phyloP scores from a whole-genome alignment of 305 asterid species.

The Solanum hybrid region DNA sequence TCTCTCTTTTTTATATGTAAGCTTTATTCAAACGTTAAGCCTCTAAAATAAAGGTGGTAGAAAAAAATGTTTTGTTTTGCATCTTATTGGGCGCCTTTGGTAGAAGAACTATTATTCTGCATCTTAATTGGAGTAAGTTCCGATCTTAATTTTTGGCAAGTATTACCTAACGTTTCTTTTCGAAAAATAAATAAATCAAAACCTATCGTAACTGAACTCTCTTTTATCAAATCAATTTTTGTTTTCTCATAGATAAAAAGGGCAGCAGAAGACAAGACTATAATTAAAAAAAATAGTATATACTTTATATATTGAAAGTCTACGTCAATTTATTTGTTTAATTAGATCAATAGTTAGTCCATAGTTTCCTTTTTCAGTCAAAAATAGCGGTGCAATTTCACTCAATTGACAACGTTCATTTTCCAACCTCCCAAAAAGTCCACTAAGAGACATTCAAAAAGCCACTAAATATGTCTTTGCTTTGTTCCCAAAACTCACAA shows the following conservation, averaged over 20 bases:
- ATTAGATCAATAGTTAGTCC: background rate
- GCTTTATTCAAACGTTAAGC: background rate
- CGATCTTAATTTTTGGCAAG: background rate
- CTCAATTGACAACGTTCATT: constrained; percentile 1
- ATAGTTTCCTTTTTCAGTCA: background rate
- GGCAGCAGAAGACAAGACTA: background rate
- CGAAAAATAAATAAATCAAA: too few relatives aligned
- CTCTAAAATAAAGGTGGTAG: background rate
- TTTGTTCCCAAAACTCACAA: constrained; percentile 9
- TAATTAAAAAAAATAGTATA: background rate
- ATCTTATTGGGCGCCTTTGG: background rate
- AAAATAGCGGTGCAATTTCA: constrained; percentile 3
- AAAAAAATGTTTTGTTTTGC: background rate
- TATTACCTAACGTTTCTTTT: background rate
- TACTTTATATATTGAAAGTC: background rate
- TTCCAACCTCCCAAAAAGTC: constrained; percentile 8
- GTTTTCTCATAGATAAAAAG: background rate
- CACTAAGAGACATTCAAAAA: constrained; percentile 2
- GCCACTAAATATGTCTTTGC: constrained; percentile 6
- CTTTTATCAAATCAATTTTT: background rate
- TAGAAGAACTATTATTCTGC: background rate
- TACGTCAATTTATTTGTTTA: background rate
- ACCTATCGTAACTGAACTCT: background rate
- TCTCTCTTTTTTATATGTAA: background rate
- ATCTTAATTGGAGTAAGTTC: background rate